Base-by-base conservation (phyloP, 2,329 filamentous ascomycete genomes). In the Bipolaris gigantea region DNA sequence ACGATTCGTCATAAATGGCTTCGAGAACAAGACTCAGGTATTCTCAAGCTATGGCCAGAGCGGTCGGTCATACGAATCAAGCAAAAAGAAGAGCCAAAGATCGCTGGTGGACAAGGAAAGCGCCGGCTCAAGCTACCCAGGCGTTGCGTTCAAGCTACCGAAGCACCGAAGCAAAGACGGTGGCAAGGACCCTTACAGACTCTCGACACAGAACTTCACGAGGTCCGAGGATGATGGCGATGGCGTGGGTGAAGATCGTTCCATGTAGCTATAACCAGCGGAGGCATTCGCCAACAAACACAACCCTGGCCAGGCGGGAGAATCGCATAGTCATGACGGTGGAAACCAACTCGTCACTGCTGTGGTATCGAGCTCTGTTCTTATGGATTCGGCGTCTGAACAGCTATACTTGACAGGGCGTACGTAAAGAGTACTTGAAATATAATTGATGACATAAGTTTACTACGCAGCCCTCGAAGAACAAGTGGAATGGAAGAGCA, bases 81-180 rank as follows among this genome's bases (percentile, higher is more conserved):
- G 36, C 36, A 35, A 38, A 32, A 50, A 50, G 39, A 30, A 34
- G 21, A 50, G 38, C 39, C 36, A 50, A 19, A 50, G 42, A n/a
- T 50, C 47, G 30, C 35, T 50, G 15, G 35, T 43, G 11, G 38
- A 42, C n/a, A 50, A 50, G 19, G 43, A 43, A 6, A 42, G 41
- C 21, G 39, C 39, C 21, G 23, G 39, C 39, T 41, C 39, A 41
- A 41, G 25, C 39, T 41, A 27, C 39, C 27, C 39, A 13, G 39
- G 39, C 19, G 39, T n/a, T 8, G 27, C 39, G 15, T 23, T 41
- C 19, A 41, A 41, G 23, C 21, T 41, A 16, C 27, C 39, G 6
- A 41, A 27, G 39, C 39, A 41, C 16, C 15, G 39, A 25, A 41
- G 13, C 39, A 41, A 41, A 15, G 21, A 16, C 15, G 15, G 21